Conservation (phyloP, 345 rosid species). For the Kandelia obovata region DNA sequence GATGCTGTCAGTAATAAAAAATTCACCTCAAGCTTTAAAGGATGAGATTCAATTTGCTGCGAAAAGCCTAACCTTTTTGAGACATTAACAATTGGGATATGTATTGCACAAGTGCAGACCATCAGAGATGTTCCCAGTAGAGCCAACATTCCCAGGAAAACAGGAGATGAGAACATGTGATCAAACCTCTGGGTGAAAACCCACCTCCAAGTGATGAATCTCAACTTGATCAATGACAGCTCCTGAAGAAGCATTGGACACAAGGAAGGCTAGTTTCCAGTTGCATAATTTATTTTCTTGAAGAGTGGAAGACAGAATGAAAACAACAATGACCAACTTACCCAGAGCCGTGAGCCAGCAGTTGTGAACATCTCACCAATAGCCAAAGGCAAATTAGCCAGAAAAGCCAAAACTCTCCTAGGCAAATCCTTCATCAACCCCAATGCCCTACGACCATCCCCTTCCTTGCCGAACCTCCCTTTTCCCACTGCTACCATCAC, state of each 20-base stretch:
- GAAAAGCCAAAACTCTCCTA: conserved; percentile 53
- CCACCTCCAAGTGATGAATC: conserved; percentile 97
- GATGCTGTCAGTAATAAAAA: conserved; percentile 5
- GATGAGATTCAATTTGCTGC: not conserved
- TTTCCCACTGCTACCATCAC: conserved; percentile 1
- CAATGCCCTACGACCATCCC: conserved; percentile 20
- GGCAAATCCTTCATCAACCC: conserved; percentile 48
- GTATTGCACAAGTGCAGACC: conserved; percentile 96
- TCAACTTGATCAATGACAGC: conserved; percentile 88
- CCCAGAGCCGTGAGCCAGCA: conserved; percentile 93
- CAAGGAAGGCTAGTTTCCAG: not conserved
- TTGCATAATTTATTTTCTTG: not conserved
- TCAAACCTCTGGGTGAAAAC: conserved; percentile 73
- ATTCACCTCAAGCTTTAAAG: not conserved
- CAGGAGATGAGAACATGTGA: conserved; percentile 76
- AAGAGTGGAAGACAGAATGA: not conserved
- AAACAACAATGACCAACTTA: conserved; percentile 16
- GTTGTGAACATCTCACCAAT: conserved; percentile 79
- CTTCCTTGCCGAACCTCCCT: conserved; percentile 19
- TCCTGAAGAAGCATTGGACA: conserved; percentile 33
- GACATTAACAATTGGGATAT: conserved; percentile 79
- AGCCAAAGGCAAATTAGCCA: conserved; percentile 83
- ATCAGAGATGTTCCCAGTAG: conserved; percentile 78
- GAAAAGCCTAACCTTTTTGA: conserved; percentile 65
- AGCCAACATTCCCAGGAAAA: conserved; percentile 69